Conservation (phyloP, 2,329 filamentous ascomycete species). For the Aspergillus sp. region DNA sequence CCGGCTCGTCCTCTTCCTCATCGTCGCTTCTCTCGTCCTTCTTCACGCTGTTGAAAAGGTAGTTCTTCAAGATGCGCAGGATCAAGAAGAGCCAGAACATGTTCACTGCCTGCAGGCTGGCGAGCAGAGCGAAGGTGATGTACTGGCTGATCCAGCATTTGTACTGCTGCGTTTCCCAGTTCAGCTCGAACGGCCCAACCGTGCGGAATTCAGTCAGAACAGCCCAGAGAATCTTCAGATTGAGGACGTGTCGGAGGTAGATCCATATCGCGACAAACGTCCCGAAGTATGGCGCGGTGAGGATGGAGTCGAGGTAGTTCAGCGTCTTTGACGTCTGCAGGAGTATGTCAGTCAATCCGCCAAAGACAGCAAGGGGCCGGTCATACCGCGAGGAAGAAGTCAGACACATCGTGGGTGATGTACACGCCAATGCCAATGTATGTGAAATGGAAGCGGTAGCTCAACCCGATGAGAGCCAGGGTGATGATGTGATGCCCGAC, state of each 20-base stretch:
- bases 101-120: conserved; percentile 37
- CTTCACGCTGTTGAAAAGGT: conserved; percentile 28
- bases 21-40: conserved; percentile 39
- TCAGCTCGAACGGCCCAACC: conserved; percentile 38
- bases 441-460: conserved; percentile 94
- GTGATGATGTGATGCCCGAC: conserved; percentile 88
- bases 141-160: conserved; percentile 41
- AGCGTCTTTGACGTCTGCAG: conserved; percentile 74
- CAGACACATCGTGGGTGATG: conserved; percentile 86
- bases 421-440: conserved; percentile 91
- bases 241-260: conserved; percentile 71
- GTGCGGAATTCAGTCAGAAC: conserved; percentile 39
- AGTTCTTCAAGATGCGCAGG: conserved; percentile 35
- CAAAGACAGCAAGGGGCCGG: conserved; percentile 1
- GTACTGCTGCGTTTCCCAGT: conserved; percentile 42
- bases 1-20: conserved; percentile 22
- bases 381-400: conserved; percentile 83
- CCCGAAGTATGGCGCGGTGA: conserved; percentile 77
- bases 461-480: conserved; percentile 69
- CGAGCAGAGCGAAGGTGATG: conserved; percentile 37
- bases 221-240: conserved; percentile 39
- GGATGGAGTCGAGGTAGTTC: conserved; percentile 73
- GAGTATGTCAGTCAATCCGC: neutral
- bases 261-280: conserved; percentile 76
- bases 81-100: conserved; percentile 40